A percentile compares a stretch with the other conserved stretches of the same genome.
These are phyloP conservation scores for Chaetomium sp. DNA, from an alignment of 2,329 filamentous ascomycete genomes.

Conservation along the genomic window DNA sequence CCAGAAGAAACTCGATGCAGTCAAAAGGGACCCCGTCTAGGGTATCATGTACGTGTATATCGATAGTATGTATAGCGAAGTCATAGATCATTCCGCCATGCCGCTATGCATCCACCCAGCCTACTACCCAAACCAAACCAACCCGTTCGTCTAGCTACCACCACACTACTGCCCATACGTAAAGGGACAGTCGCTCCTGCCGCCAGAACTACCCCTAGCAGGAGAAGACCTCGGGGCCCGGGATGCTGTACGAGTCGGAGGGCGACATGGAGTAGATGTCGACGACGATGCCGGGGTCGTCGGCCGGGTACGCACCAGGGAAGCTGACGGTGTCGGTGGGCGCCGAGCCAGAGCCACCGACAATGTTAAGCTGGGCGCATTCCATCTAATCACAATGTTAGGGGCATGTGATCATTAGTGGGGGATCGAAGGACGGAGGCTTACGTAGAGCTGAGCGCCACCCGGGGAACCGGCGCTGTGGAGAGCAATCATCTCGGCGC, in stretches of 20 bases:
- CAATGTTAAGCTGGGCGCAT: conserved; percentile 36
- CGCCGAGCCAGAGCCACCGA: conserved; percentile 31
- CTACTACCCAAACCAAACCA: background rate
- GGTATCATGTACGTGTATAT: background rate
- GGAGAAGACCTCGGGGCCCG: conserved; percentile 33
- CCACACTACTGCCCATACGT: background rate
- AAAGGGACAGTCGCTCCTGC: too few species aligned
- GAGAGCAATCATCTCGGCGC: conserved; percentile 35
- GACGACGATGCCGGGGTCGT: conserved; percentile 34
- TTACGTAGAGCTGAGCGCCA: conserved; percentile 32
- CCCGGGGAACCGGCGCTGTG: conserved; percentile 34
- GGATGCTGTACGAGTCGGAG: conserved; percentile 33
- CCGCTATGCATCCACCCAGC: background rate
- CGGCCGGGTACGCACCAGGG: conserved; percentile 33
- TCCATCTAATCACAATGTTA: conserved; percentile 25
- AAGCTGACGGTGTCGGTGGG: conserved; percentile 34
- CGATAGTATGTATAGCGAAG: background rate
- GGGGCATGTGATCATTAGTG: background rate
- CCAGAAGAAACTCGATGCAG: background rate
- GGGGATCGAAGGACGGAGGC: background rate
- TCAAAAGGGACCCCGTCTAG: background rate
- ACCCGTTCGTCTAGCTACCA: background rate
- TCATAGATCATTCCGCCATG: background rate
- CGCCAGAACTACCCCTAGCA: conserved; percentile 24
- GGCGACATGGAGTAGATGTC: conserved; percentile 34